These are phyloP conservation scores for Aspergillus melleus DNA, from an alignment of 2,329 filamentous ascomycete species.

Conservation along the genomic window DNA sequence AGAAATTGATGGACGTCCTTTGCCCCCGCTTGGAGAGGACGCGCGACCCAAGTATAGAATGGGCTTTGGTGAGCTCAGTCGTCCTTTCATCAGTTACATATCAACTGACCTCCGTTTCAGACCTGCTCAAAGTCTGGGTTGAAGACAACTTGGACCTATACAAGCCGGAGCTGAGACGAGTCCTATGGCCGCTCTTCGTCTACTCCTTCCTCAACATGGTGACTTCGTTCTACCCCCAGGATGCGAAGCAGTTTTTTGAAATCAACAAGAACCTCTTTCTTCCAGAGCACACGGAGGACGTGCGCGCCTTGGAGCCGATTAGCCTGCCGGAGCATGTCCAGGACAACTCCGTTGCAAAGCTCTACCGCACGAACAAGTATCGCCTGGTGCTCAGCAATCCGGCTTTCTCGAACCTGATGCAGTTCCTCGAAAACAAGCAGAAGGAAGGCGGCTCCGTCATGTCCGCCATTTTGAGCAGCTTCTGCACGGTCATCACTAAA, in stretches of 20 bases:
- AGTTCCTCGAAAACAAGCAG: slow-evolving; percentile 84
- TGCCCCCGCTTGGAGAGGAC: slow-evolving; percentile 66
- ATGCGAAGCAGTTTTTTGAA: slow-evolving; percentile 72
- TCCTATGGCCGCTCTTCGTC: slow-evolving; percentile 92
- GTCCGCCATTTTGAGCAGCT: slow-evolving; percentile 67
- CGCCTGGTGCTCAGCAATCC: slow-evolving; percentile 84
- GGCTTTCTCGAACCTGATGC: slow-evolving; percentile 77
- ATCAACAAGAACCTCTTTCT: slow-evolving; percentile 70
- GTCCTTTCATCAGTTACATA: background rate
- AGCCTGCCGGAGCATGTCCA: slow-evolving; percentile 74
- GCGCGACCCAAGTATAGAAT: slow-evolving; percentile 76
- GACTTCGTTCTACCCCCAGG: slow-evolving; percentile 67
- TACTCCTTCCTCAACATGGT: slow-evolving; percentile 87
- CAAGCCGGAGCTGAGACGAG: slow-evolving; percentile 86
- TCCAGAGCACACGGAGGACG: slow-evolving; percentile 74
- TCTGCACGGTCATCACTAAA: slow-evolving; percentile 59
- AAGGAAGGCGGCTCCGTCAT: slow-evolving; percentile 78
- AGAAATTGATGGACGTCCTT: slow-evolving; percentile 75
- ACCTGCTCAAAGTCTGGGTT: slow-evolving; percentile 75
- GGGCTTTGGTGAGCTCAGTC: slow-evolving; percentile 58
- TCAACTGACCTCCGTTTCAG: slow-evolving; percentile 34
- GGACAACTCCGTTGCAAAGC: slow-evolving; percentile 73
- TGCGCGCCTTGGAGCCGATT: slow-evolving; percentile 72
- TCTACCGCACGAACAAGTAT: slow-evolving; percentile 86
- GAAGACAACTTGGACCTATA: slow-evolving; percentile 92